Conservation (phyloP, 495 filamentous ascomycete species). For the Penicillium lividum region DNA sequence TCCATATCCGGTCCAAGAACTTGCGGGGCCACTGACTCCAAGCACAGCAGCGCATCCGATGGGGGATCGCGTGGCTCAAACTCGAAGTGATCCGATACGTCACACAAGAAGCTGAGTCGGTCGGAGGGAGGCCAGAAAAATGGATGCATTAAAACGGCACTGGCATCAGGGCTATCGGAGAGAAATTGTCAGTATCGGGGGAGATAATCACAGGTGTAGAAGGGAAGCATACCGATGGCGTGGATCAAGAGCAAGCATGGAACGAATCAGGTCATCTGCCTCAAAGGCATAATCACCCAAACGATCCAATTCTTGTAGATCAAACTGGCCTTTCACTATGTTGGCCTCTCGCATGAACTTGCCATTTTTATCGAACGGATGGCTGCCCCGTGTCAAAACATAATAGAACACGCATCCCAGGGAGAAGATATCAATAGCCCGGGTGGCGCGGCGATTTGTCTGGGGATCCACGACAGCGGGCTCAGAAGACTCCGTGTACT, state of each 20-base stretch:
- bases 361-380: slow-evolving; percentile 92
- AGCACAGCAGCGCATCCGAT: slow-evolving; percentile 60
- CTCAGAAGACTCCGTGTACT: slow-evolving; percentile 56
- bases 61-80: slow-evolving; percentile 81
- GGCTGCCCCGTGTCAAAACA: slow-evolving; percentile 84
- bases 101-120: slow-evolving; percentile 84
- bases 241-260: slow-evolving; percentile 77
- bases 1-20: slow-evolving; percentile 64
- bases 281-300: slow-evolving; percentile 83
- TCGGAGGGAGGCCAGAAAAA: slow-evolving; percentile 95
- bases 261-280: slow-evolving; percentile 78
- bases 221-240: slow-evolving; percentile 52
- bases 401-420: slow-evolving; percentile 96
- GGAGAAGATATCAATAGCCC: slow-evolving; percentile 95
- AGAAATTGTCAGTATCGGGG: not conserved
- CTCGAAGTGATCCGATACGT: slow-evolving; percentile 94
- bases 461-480: slow-evolving; percentile 61
- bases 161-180: slow-evolving; percentile 59
- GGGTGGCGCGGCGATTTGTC: slow-evolving; percentile 79
- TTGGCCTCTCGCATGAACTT: slow-evolving; percentile 95
- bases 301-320: slow-evolving; percentile 66
- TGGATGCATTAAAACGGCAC: slow-evolving; percentile 80
- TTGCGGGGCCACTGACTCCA: slow-evolving; percentile 58
- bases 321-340: slow-evolving; percentile 82
- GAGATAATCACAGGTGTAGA: not conserved